Base-by-base conservation (phyloP, 2,329 filamentous ascomycete genomes). In the Thielaviopsis populi region DNA sequence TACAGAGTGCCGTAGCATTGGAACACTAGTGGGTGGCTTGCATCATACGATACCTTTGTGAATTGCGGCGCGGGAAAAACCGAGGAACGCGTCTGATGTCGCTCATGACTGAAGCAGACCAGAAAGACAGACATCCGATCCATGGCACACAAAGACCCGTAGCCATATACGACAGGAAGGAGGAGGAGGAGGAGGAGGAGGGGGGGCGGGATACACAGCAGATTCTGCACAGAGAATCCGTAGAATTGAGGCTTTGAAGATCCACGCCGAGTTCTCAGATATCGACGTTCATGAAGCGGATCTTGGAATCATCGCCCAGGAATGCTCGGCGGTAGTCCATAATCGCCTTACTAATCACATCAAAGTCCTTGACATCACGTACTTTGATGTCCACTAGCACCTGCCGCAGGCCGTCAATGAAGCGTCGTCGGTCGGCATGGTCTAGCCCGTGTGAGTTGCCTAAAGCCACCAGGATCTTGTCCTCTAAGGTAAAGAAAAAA, bases 391-490 rank as follows among this genome's bases (percentile, higher is more conserved):
- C 77, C 66, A 79, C 78, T 64, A 89, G 79, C 42, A 88, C 75
- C 67, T 80, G 76, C 64, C 79, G 79, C 58, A 89, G 78, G 27
- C 85, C 85, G 40, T 76, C 75, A 68, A 83, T 83, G 74, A 86
- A 89, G 67, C 78, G 77, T 64, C 79, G 76, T 71, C 81, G 81
- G 67, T 85, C 79, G 65, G 83, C 80, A 68, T 80, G 80, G 50
- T 78, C 80, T 70, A 83, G 84, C 68, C 83, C 83, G 67, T 85
- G 83, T 54, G 83, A 79, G 58, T 80, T 83, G 54, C 87, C 87
- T 62, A 91, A 80, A 68, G 88, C 83, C 64, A 88, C 79, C 68
- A 91, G 82, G 68, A 90, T 84, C 71, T 85, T 82, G 72, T 87
- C 83, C 77, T 89, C 87, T 91, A 66, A 61, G 62, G 63, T 27